Evolutionary conservation across 2,329 filamentous ascomycete genomes (phyloP).

Genomic region (Claviceps cyperi): DNA sequence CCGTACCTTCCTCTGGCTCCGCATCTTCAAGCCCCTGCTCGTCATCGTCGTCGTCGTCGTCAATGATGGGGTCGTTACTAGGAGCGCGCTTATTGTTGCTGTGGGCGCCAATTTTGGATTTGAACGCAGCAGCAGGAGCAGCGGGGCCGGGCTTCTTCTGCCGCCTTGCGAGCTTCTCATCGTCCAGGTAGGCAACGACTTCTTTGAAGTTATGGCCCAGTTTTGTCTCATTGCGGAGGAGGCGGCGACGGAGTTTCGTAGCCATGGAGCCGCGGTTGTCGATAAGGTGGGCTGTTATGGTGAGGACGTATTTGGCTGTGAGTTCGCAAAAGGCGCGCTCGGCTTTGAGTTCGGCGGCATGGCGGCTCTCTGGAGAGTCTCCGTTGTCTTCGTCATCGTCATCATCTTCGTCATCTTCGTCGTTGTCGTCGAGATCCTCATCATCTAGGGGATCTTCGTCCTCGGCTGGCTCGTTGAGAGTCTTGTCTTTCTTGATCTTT

Average conservation of each 20-base stretch:
- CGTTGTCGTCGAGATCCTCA: constrained; percentile 31
- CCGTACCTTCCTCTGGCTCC: constrained; percentile 43
- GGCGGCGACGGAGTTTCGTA: constrained; percentile 51
- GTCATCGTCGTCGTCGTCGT: constrained; percentile 15
- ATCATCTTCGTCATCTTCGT: constrained; percentile 31
- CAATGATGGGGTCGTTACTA: constrained; percentile 31
- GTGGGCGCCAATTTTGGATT: constrained; percentile 9
- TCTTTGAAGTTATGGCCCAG: constrained; percentile 79
- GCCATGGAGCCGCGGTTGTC: constrained; percentile 46
- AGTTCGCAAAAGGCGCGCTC: constrained; percentile 80
- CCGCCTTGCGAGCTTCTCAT: constrained; percentile 38
- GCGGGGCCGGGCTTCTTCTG: constrained; percentile 23
- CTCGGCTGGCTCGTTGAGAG: constrained; percentile 48
- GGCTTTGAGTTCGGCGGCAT: constrained; percentile 54
- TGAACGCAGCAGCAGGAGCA: constrained; percentile 2
- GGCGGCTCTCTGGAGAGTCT: constrained; percentile 40
- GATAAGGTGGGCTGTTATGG: constrained; percentile 59
- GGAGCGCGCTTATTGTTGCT: constrained; percentile 21
- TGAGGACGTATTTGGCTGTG: constrained; percentile 70
- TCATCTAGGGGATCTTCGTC: constrained; percentile 61
- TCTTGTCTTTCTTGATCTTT: constrained; percentile 40
- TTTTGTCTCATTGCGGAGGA: constrained; percentile 65
- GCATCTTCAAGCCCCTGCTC: constrained; percentile 21
- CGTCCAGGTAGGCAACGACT: constrained; percentile 66
- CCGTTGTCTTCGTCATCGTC: constrained; percentile 42